phyloP scores from a whole-genome alignment of 495 filamentous ascomycete species.

The Xylaria cubensis region DNA sequence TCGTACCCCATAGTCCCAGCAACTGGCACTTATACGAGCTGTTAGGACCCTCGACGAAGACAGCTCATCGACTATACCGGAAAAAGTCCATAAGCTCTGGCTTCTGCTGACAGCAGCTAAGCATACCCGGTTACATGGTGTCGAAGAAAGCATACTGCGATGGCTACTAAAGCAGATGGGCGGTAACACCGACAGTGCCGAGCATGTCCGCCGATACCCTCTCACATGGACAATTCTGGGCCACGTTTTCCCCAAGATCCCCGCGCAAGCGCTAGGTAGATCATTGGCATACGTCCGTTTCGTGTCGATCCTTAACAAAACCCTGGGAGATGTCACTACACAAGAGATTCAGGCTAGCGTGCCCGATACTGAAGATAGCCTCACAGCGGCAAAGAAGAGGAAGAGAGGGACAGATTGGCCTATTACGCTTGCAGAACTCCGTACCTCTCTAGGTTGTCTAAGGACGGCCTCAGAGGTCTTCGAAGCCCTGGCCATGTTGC shows the following conservation, averaged over 20 bases:
- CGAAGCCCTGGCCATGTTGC: constrained; percentile 43
- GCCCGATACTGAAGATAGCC: constrained; percentile 17
- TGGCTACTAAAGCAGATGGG: constrained; percentile 59
- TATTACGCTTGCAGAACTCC: constrained; percentile 43
- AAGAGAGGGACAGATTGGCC: constrained; percentile 40
- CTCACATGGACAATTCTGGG: constrained; percentile 51
- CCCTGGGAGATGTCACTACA: constrained; percentile 50
- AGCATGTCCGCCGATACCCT: constrained; percentile 53
- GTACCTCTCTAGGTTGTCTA: constrained; percentile 41
- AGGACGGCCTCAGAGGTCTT: constrained; percentile 50
- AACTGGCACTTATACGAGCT: constrained; percentile 38
- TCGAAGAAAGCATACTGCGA: constrained; percentile 55
- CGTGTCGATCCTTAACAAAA: constrained; percentile 47
- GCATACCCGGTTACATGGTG: constrained; percentile 48
- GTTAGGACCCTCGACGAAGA: constrained; percentile 50
- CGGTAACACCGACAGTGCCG: constrained; percentile 46
- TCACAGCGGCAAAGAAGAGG: constrained; percentile 42
- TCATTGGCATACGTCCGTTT: constrained; percentile 54
- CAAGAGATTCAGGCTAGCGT: constrained; percentile 17
- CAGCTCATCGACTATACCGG: constrained; percentile 41
- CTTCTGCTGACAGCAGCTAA: constrained; percentile 38
- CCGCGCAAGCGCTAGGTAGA: constrained; percentile 52
- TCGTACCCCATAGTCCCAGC: constrained; percentile 31
- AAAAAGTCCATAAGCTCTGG: constrained; percentile 51
- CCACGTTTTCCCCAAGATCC: constrained; percentile 49